A percentile compares a stretch with the other conserved stretches of the same genome.
Evolutionary conservation across 257 asterid species (phyloP).

Genomic region (Primulina tabacum): DNA sequence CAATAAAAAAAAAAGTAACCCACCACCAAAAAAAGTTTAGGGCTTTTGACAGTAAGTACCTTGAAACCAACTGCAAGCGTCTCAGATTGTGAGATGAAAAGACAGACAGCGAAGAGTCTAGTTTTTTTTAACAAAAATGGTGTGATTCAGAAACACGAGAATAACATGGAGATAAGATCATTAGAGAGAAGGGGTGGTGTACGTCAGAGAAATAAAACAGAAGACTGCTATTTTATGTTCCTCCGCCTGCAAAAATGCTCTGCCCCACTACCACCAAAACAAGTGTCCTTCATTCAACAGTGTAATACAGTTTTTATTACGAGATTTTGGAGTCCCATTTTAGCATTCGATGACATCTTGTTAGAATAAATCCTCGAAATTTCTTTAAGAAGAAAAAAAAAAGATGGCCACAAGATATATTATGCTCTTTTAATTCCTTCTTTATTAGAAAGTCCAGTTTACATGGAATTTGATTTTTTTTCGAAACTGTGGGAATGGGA

Average conservation of each 20-base stretch:
- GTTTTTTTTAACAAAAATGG: constrained; percentile 54
- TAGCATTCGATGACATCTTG: no score
- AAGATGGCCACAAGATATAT: no score
- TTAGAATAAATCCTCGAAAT: no score
- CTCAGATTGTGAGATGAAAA: constrained; percentile 39
- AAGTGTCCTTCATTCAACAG: background rate
- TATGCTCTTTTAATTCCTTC: no score
- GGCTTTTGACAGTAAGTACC: constrained; percentile 23
- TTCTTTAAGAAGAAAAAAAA: no score
- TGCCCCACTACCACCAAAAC: background rate
- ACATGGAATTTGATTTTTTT: no score
- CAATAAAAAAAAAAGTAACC: background rate
- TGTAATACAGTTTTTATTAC: no score
- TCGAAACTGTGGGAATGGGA: background rate
- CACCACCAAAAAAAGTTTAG: background rate
- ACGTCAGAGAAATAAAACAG: constrained; percentile 39
- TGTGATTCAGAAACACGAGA: constrained; percentile 31
- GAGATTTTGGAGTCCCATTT: no score
- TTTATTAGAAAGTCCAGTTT: no score
- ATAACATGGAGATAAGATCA: constrained; percentile 65
- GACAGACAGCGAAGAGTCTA: constrained; percentile 40
- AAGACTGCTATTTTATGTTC: constrained; percentile 27
- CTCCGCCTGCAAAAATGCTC: background rate
- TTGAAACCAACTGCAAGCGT: constrained; percentile 27
- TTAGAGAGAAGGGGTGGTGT: constrained; percentile 40